Base-by-base conservation (phyloP, 805 yeast genomes). In the Saccharomyces jurei region DNA sequence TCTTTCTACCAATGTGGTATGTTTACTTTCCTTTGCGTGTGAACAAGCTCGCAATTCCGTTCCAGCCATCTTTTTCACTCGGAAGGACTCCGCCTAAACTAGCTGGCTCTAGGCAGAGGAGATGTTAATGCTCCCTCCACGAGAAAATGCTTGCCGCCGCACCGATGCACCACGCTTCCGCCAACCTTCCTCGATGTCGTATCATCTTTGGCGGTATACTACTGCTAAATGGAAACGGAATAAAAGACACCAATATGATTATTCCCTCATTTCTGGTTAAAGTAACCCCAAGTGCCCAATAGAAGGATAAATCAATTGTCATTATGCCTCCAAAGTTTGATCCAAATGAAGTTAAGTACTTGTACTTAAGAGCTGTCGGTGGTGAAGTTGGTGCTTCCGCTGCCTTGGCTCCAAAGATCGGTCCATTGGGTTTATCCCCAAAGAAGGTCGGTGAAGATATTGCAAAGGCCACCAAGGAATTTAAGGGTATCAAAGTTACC, bases 371-470 rank as follows among this genome's bases (percentile, higher is more conserved):
- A 87, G 97, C 99, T 80, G 95, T 90, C 71, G 99, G 99, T 88
- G 99, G 99, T 85, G 99, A 94, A 84, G 95, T 94, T 73, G 99
- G 98, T 83, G 96, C 97, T 74, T 90, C 98, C 63, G 88, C 99
- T 67, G 97, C 99, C 67, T 87, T 94, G 74, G 99, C 99, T 71
- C 99, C 99, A 77, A 94, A 94, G 92, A 94, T 94, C 75, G 99
- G 99, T 89, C 99, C 99, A 71, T 89, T 94, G 77, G 99, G 99
- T 90, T 83, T 94, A 71, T 90, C 97, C 63, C 97, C 99, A 83
- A 94, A 92, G 96, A 92, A 94, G 87, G 97, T 94, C 75, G 99
- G 99, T 91, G 99, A 94, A 81, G 99, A 94, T 77, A 94, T 94
- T 73, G 99, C 99, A 77, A 94, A 94, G 87, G 99, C 99, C 77